Evolutionary conservation across 148 eudicot genomes (phyloP), one percentile per base, ranked within the genome.

Genomic region (Simmondsia chinensis): DNA sequence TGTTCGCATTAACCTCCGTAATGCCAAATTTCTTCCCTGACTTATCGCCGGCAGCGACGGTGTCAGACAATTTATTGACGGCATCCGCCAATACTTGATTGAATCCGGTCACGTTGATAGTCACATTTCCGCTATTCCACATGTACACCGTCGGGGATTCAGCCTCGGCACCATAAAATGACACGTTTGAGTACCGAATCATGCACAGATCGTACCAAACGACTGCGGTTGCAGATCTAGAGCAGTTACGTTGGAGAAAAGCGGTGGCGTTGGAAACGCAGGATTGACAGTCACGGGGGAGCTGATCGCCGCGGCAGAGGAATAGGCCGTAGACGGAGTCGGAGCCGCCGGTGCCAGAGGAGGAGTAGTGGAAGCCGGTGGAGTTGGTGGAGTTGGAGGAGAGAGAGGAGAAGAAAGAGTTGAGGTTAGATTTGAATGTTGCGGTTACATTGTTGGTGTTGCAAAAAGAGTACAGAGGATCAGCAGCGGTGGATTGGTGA

Each of bases 191-290:
- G 73, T 59, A 67, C 1, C 70, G 33, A 0, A 73, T 20, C 41
- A 33, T 42, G 43, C 74, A 73, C 22, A 46, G 34, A 20, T 64
- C 67, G 46, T 68, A 72, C 73, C 74, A 72, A 2, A 72, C 33
- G 0, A 27, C 9, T 15, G 50, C 73, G 61, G 11, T 74, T 68
- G 42, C 33, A 35, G 0, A 3, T 20, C 30, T 21, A 27, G 4
- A 33, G 52, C 9, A 51, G 37, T 20, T 27, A 57, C 1, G 38
- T 43, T 16, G 38, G 1, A 7, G n/a, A 11, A 74, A 73, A 0
- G 12, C 13, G 24, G 27, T 13, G 7, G 17, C 9, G n/a, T 23
- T 25, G n/a, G n/a, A n/a, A n/a, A n/a, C n/a, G n/a, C n/a, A n/a
- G n/a, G n/a, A n/a, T n/a, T n/a, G n/a, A n/a, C n/a, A n/a, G n/a